Evolutionary conservation across 176 grass and related monocot species (phyloP), one percentile per base, ranked within the genome.

Genomic region (Aechmea fasciata): DNA sequence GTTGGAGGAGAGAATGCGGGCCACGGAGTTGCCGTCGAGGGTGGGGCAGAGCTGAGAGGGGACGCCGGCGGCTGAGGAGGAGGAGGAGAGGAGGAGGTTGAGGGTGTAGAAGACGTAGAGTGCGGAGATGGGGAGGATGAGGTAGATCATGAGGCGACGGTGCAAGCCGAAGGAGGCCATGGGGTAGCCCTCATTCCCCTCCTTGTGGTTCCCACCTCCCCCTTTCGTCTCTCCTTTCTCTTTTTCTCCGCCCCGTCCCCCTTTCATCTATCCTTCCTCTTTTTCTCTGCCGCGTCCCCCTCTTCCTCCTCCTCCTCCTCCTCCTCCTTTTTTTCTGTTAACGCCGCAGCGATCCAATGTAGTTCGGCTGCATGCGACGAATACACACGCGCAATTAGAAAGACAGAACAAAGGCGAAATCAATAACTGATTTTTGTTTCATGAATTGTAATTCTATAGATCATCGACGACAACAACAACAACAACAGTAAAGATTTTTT

Each of bases 81-180:
- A 82, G 48, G 87, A 84, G 78, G 69, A 64, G 78, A 90, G 75
- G 70, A 95, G 78, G 71, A 95, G 78, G 75, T 95, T 87, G 33
- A 95, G 66, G n/a, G 90, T 90, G 81, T 95, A 95, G 65, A 95
- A 77, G 75, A 95, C 82, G 23, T 95, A 95, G 53, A 95, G 51
- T 20, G 87, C 77, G 49, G 82, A 72, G 68, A 95, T 66, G 23
- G 83, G 81, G 48, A 95, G 83, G 14, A 95, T 75, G 2, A 95
- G 75, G 26, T 82, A 80, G 51, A 95, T 82, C 41, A 90, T 80
- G 63, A 87, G 70, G 18, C 84, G 83, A 83, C 49, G 73, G 50
- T 50, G 54, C 68, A 82, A 55, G 79, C 77, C 80, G 71, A 66
- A 82, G 61, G 79, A 74, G 73, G 73, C 10, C 11, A 17, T 57